phyloP scores from a whole-genome alignment of 192 early-diverging fungal species.

The Geranomyces variabilis region DNA sequence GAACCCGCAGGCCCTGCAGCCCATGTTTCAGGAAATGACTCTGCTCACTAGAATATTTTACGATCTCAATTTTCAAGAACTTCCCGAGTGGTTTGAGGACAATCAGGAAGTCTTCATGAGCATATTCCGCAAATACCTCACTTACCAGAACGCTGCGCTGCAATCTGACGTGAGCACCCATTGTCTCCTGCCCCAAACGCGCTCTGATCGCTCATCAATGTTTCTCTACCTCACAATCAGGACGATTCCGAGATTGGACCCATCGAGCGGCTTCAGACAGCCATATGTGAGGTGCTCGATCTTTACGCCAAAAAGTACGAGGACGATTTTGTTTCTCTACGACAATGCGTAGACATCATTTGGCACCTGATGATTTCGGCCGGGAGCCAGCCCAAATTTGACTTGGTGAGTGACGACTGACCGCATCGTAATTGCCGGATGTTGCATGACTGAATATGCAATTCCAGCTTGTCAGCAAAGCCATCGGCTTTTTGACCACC shows the following conservation, averaged over 20 bases:
- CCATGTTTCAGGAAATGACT: slow-evolving; percentile 74
- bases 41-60: slow-evolving; percentile 90
- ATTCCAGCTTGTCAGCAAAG: slow-evolving; percentile 79
- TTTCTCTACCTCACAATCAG: slow-evolving; percentile 31
- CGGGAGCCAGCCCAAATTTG: slow-evolving; percentile 74
- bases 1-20: slow-evolving; percentile 66
- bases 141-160: slow-evolving; percentile 75
- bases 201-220: not conserved
- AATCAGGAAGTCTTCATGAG: slow-evolving; percentile 80
- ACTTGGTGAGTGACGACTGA: slow-evolving; percentile 55
- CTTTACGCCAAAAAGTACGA: slow-evolving; percentile 90
- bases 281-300: slow-evolving; percentile 91
- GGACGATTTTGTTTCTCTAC: slow-evolving; percentile 81
- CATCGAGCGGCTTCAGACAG: slow-evolving; percentile 86
- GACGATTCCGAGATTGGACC: slow-evolving; percentile 84
- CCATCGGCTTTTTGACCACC: slow-evolving; percentile 86
- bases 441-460: not conserved
- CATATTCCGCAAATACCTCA: slow-evolving; percentile 87
- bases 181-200: not conserved
- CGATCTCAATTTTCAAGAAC: slow-evolving; percentile 93
- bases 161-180: slow-evolving; percentile 54
- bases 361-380: slow-evolving; percentile 83
- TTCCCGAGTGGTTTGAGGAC: slow-evolving; percentile 97
- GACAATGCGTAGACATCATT: slow-evolving; percentile 84
- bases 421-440: not conserved